These are phyloP conservation scores for Lachancea thermotolerans DNA, from an alignment of 805 yeast genomes.

Conservation along the genomic window DNA sequence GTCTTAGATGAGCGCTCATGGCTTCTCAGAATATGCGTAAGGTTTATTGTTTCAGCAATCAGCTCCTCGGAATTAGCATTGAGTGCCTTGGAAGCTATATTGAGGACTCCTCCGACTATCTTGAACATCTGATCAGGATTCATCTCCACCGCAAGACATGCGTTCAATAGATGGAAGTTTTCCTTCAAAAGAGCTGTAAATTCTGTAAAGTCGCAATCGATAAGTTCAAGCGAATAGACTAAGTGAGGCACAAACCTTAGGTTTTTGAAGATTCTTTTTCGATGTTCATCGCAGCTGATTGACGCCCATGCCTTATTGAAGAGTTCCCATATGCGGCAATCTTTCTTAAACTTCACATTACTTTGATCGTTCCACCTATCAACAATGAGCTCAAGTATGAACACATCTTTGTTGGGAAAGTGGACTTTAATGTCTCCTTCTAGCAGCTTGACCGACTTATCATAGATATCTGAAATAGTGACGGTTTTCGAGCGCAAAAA, in stretches of 20 bases:
- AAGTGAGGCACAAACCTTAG: conserved; percentile 34
- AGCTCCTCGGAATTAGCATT: conserved; percentile 2
- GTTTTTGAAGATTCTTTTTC: conserved; percentile 39
- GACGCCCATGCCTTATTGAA: conserved; percentile 37
- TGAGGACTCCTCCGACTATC: conserved; percentile 18
- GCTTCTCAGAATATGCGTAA: conserved; percentile 18
- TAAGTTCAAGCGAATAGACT: conserved; percentile 15
- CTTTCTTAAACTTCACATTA: conserved; percentile 38
- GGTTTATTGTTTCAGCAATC: conserved; percentile 15
- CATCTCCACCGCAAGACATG: conserved; percentile 21
- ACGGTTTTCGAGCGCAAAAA: conserved; percentile 49
- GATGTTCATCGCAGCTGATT: conserved; percentile 23
- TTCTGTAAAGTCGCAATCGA: conserved; percentile 7
- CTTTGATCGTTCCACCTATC: conserved; percentile 52
- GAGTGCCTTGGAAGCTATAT: conserved; percentile 2
- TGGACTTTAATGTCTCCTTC: conserved; percentile 32
- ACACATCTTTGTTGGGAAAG: conserved; percentile 49
- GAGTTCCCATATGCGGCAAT: conserved; percentile 43
- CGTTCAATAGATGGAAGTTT: conserved; percentile 20
- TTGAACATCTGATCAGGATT: conserved; percentile 20
- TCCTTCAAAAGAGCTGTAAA: conserved; percentile 13
- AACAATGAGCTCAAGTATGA: conserved; percentile 51
- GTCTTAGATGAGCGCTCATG: conserved; percentile 15
- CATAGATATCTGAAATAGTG: conserved; percentile 37
- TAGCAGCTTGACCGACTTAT: conserved; percentile 31